Evolutionary conservation across 495 filamentous ascomycete species (phyloP).

Genomic region (Collariella sp.): DNA sequence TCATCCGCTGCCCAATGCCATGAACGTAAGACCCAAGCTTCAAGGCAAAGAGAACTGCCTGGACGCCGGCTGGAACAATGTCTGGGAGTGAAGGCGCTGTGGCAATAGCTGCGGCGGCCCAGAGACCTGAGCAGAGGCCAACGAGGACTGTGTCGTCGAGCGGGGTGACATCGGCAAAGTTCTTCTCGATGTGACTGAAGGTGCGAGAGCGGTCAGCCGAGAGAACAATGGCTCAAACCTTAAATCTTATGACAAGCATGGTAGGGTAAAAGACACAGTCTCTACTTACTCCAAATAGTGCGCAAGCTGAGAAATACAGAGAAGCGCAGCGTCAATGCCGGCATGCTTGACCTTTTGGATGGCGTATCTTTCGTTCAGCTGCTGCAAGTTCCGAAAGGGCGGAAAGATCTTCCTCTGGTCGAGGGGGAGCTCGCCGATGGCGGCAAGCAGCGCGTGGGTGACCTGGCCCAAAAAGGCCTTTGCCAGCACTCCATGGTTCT

Average conservation of each 20-base stretch:
- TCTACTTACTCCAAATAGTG: constrained; percentile 66
- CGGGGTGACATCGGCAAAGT: constrained; percentile 37
- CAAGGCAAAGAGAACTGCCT: constrained; percentile 66
- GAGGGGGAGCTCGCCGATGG: constrained; percentile 52
- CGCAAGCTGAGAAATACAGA: constrained; percentile 62
- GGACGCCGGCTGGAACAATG: constrained; percentile 57
- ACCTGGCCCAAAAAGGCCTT: constrained; percentile 57
- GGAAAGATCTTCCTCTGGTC: constrained; percentile 56
- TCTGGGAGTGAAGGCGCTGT: constrained; percentile 58
- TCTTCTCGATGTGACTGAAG: constrained; percentile 38
- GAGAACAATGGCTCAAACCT: too few species aligned
- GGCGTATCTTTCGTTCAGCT: constrained; percentile 62
- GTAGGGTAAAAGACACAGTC: neutral
- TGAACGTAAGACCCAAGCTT: constrained; percentile 56
- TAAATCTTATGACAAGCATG: too few species aligned
- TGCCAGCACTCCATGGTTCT: constrained; percentile 56
- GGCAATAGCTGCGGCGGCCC: constrained; percentile 64
- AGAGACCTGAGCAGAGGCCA: constrained; percentile 64
- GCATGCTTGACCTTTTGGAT: constrained; percentile 48
- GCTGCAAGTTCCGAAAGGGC: constrained; percentile 57
- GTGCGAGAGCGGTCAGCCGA: constrained; percentile 14
- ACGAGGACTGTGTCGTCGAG: constrained; percentile 43
- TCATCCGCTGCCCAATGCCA: constrained; percentile 40
- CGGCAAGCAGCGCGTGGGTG: constrained; percentile 53
- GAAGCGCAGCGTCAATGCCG: constrained; percentile 56